Evolutionary conservation across 768 basidiomycete species (phyloP).

Genomic region (Tricholoma bakamatsutake): DNA sequence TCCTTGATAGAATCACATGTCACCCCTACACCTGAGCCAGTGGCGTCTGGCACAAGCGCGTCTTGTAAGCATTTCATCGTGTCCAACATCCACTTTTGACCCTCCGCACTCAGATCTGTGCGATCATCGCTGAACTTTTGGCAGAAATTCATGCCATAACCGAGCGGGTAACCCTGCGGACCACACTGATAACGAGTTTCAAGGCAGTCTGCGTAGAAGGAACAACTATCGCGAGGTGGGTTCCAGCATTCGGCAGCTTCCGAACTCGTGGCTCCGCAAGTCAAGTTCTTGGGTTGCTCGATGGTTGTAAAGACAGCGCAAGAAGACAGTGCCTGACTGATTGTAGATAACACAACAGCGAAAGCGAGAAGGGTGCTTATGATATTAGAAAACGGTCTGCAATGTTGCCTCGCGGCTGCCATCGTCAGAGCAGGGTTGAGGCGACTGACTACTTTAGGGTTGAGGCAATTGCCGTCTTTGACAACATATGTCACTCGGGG

Average conservation of each 20-base stretch:
- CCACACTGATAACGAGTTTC: conserved; percentile 42
- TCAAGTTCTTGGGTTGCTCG: too few species aligned
- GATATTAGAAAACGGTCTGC: too few species aligned
- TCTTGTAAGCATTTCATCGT: conserved; percentile 43
- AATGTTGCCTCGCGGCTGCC: too few species aligned
- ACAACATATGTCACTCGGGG: too few species aligned
- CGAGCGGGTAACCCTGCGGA: conserved; percentile 35
- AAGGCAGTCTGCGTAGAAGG: conserved; percentile 40
- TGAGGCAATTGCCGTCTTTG: too few species aligned
- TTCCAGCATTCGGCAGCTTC: background rate
- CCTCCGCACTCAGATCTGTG: conserved; percentile 22
- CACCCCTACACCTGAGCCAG: conserved; percentile 14
- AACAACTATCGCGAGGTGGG: conserved; percentile 33
- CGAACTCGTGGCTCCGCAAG: too few species aligned
- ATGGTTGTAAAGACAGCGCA: too few species aligned
- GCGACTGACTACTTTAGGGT: too few species aligned
- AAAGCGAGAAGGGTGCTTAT: too few species aligned
- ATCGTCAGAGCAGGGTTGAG: too few species aligned
- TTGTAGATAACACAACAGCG: too few species aligned
- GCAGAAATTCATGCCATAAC: conserved; percentile 36
- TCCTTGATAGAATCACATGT: conserved; percentile 29
- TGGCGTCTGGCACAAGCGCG: conserved; percentile 31
- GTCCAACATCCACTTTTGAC: conserved; percentile 37
- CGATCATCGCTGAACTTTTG: conserved; percentile 28
- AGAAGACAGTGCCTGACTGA: too few species aligned